Base-by-base conservation (phyloP, 176 grass and related monocot genomes). In the Pontederia crassipes region DNA sequence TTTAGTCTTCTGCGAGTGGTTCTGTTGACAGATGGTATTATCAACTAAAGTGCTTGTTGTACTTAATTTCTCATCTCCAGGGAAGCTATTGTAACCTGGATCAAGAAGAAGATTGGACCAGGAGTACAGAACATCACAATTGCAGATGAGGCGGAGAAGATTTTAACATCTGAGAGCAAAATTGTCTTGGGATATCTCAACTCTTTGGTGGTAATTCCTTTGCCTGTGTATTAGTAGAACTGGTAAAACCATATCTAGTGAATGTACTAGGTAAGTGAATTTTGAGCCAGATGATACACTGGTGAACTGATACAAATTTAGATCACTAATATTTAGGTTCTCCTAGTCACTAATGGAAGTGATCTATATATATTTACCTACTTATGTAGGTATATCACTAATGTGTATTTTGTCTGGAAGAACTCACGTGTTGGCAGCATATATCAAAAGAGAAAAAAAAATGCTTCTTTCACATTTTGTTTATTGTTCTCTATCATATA, bases 101-200 rank as follows among this genome's bases (percentile, higher is more conserved):
- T 97, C 75, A 78, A 71, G 75, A 97, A 97, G 79, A 97, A 97
- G 85, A 83, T 97, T 28, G 87, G 83, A 28, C 87, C 92, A 14
- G 83, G 70, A 27, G 78, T 97, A 57, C 76, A 88, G 10, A 88
- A 90, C 62, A 45, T 97, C 70, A 83, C 87, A 17, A 55, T 64
- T 3, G 55, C 85, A 57, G 78, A 90, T 16, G 71, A 90, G 26
- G 87, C 92, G 46, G 73, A 97, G 64, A 81, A 56, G 73, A 76
- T 90, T 27, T 72, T 97, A 62, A 80, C 66, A 48, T 75, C 75
- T 17, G 76, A 90, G 12, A 81, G 82, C 46, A 88, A 82, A 76
- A 66, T 86, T 51, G 77, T 87, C 29, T 72, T 85, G 17, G 87
- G 78, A 9, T 78, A 57, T 75, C 59, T 97, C 74, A 26, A 91